phyloP scores from a whole-genome alignment of 2,329 filamentous ascomycete species.

The Aspergillus sp. region DNA sequence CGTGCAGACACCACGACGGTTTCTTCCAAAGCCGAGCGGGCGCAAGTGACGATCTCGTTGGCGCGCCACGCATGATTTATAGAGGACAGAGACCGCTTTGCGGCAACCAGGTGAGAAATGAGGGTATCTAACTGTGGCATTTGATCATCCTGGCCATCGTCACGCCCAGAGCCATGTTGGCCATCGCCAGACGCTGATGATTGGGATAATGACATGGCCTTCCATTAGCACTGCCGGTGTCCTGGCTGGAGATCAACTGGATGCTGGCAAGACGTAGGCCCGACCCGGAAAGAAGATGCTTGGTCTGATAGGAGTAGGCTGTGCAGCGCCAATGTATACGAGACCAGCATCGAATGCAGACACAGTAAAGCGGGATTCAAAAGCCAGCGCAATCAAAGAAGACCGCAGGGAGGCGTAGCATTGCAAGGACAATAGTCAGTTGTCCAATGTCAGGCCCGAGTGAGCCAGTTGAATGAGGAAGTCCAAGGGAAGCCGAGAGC shows the following conservation, averaged over 20 bases:
- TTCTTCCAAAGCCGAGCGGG: constrained; percentile 67
- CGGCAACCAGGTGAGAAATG: constrained; percentile 72
- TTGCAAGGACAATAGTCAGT: neutral
- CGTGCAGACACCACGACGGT: constrained; percentile 63
- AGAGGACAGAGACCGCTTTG: constrained; percentile 78
- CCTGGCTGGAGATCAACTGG: neutral
- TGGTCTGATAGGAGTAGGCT: too few species aligned
- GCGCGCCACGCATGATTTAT: constrained; percentile 76
- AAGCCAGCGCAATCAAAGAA: neutral
- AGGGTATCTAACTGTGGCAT: constrained; percentile 58
- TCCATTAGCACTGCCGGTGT: neutral
- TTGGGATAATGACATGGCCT: constrained; percentile 22
- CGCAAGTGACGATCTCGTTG: constrained; percentile 72
- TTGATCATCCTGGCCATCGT: constrained; percentile 9
- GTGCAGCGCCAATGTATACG: too few species aligned
- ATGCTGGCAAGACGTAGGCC: neutral
- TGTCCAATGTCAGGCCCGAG: too few species aligned
- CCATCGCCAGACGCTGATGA: constrained; percentile 17
- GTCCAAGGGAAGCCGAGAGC: too few species aligned
- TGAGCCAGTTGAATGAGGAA: too few species aligned
- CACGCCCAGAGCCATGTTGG: constrained; percentile 6
- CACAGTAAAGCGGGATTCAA: too few species aligned
- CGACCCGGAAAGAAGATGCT: neutral
- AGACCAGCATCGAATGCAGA: too few species aligned
- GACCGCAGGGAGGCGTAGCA: neutral